Conservation (phyloP, 2,329 filamentous ascomycete species). For the Cladosporium colombiae region DNA sequence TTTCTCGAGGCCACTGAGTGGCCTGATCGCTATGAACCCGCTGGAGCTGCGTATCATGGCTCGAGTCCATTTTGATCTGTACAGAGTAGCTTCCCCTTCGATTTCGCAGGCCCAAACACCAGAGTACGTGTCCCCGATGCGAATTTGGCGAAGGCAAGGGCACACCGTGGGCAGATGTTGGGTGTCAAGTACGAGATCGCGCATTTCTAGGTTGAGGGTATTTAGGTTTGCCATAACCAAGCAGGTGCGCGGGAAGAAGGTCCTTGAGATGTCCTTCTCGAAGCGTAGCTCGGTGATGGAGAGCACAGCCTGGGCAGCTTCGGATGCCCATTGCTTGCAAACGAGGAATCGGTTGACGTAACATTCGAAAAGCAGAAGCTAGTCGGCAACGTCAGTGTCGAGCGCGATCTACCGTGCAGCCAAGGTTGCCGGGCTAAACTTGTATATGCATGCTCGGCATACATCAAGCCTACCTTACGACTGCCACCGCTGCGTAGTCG, state of each 20-base stretch:
- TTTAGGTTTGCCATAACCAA: neutral
- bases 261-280: neutral
- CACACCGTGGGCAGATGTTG: neutral
- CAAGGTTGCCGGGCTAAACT: neutral
- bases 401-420: neutral
- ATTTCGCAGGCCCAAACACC: neutral
- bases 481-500: neutral
- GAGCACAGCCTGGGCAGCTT: conserved; percentile 1
- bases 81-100: neutral
- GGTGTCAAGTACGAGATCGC: neutral
- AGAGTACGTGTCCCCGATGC: neutral
- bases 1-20: neutral
- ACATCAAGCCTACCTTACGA: neutral
- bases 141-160: neutral
- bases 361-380: neutral
- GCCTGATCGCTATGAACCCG: neutral
- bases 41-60: neutral
- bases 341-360: conserved; percentile 4
- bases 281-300: neutral
- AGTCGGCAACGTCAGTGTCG: neutral
- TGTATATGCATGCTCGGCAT: no score
- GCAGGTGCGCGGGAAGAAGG: neutral
- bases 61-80: neutral
- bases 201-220: neutral
- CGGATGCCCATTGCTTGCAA: neutral